A percentile compares a stretch with the other conserved stretches of the same genome.
phyloP scores from a whole-genome alignment of 2,329 filamentous ascomycete genomes.

The Stylonectria norvegica region DNA sequence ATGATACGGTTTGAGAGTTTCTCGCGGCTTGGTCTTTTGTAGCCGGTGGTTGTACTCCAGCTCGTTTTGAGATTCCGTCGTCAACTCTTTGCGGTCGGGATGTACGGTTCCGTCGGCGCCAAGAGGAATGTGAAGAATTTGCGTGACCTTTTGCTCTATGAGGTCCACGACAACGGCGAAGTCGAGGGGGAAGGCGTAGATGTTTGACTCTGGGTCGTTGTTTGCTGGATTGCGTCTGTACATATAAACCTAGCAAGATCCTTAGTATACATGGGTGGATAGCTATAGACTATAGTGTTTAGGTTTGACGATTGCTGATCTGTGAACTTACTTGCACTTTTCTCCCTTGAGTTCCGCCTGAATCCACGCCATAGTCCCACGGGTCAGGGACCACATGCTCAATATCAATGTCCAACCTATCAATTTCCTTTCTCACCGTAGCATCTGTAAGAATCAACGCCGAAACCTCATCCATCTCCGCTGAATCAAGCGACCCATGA shows the following conservation, averaged over 20 bases:
- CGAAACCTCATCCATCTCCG: slow-evolving; percentile 7
- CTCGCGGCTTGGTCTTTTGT: slow-evolving; percentile 17
- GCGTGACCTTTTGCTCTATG: not conserved
- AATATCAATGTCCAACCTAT: slow-evolving; percentile 4
- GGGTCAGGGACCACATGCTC: slow-evolving; percentile 9
- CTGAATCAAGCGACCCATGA: slow-evolving; percentile 11
- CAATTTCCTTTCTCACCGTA: slow-evolving; percentile 8
- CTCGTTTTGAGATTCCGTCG: not conserved
- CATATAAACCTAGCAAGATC: slow-evolving; percentile 2
- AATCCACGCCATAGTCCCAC: slow-evolving; percentile 13
- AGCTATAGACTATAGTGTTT: no score
- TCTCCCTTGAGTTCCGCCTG: slow-evolving; percentile 7
- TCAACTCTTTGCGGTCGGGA: not conserved
- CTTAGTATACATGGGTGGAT: not conserved
- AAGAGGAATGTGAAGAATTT: slow-evolving; percentile 3
- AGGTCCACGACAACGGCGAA: slow-evolving; percentile 6
- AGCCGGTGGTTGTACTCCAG: slow-evolving; percentile 34
- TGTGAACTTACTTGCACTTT: slow-evolving; percentile 9
- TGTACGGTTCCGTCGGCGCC: slow-evolving; percentile 6
- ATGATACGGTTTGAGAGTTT: slow-evolving; percentile 29
- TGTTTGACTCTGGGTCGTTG: slow-evolving; percentile 4
- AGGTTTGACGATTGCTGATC: no score
- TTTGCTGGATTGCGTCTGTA: slow-evolving; percentile 7
- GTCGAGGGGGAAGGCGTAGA: slow-evolving; percentile 7
- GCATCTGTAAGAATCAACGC: slow-evolving; percentile 7